A percentile compares a stretch with the other conserved stretches of the same genome.
Conservation (phyloP, 83 land plant species). For the Picea engelmannii region DNA sequence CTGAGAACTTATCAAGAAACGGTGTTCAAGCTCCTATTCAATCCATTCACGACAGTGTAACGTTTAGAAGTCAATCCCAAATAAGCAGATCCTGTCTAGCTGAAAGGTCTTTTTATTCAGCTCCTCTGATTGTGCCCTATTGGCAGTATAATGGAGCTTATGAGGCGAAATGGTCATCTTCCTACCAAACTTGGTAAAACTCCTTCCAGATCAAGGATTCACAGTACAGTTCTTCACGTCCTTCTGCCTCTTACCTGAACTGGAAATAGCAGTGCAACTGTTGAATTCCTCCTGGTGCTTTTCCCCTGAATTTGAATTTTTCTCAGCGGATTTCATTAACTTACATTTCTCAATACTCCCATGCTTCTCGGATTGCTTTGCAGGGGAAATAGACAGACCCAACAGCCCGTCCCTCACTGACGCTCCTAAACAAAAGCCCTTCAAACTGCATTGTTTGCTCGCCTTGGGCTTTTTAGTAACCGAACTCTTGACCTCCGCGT, state of each 20-base stretch:
- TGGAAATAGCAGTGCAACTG: neutral
- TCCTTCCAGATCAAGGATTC: constrained; percentile 14
- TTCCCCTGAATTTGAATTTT: neutral
- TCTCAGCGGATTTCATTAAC: neutral
- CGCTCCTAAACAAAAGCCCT: constrained; percentile 68
- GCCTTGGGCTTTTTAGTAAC: neutral
- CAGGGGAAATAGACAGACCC: neutral
- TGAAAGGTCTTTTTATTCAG: constrained; percentile 47
- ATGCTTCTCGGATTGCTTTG: neutral
- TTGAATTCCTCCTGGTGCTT: neutral
- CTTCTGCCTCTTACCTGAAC: neutral
- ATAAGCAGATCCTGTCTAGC: constrained; percentile 52
- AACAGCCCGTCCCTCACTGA: constrained; percentile 58
- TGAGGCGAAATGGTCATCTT: constrained; percentile 34
- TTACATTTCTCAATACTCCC: neutral
- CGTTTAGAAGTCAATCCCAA: constrained; percentile 17
- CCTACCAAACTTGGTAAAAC: neutral
- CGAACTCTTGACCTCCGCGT: neutral
- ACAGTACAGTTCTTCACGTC: constrained; percentile 16
- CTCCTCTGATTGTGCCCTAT: constrained; percentile 52
- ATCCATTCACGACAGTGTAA: constrained; percentile 1
- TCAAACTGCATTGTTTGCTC: constrained; percentile 48
- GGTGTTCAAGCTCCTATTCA: too few relatives aligned
- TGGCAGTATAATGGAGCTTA: constrained; percentile 45
- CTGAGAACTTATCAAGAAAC: too few relatives aligned